These are phyloP conservation scores for Lyophyllum decastes DNA, from an alignment of 768 basidiomycete species.

Conservation along the genomic window DNA sequence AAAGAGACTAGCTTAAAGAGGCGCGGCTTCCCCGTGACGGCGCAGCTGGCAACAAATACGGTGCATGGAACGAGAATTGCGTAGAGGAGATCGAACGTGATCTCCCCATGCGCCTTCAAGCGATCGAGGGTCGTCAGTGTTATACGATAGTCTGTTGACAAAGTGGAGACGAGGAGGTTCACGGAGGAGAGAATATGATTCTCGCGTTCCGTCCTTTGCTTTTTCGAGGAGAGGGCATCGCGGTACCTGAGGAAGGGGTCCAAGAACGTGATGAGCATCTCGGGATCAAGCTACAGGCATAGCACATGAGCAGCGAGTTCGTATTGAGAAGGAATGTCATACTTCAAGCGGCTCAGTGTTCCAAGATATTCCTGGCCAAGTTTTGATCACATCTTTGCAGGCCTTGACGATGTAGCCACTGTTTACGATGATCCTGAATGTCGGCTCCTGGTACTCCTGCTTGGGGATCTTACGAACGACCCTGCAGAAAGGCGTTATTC, in stretches of 20 bases:
- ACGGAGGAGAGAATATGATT: conserved; percentile 44
- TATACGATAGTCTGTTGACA: conserved; percentile 49
- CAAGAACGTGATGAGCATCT: conserved; percentile 56
- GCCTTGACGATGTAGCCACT: conserved; percentile 58
- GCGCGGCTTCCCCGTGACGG: conserved; percentile 52
- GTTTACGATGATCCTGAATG: conserved; percentile 57
- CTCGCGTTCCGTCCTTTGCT: conserved; percentile 41
- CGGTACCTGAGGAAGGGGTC: conserved; percentile 46
- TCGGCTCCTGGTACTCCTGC: conserved; percentile 38
- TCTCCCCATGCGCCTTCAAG: conserved; percentile 55
- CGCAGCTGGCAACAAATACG: conserved; percentile 51
- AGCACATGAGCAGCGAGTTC: background rate
- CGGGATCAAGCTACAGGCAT: conserved; percentile 49
- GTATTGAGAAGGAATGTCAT: background rate
- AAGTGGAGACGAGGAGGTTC: conserved; percentile 48
- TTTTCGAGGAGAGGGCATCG: conserved; percentile 36
- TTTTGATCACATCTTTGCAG: conserved; percentile 57
- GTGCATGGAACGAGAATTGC: conserved; percentile 56
- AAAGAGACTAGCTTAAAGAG: conserved; percentile 48
- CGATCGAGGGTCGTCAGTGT: conserved; percentile 48
- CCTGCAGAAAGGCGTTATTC: conserved; percentile 24
- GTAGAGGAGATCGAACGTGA: conserved; percentile 57
- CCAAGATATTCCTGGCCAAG: conserved; percentile 65
- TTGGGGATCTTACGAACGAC: conserved; percentile 53
- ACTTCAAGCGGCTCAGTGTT: conserved; percentile 59